phyloP scores from a whole-genome alignment of 768 basidiomycete species.

The Dacryopinax primogenitus region DNA sequence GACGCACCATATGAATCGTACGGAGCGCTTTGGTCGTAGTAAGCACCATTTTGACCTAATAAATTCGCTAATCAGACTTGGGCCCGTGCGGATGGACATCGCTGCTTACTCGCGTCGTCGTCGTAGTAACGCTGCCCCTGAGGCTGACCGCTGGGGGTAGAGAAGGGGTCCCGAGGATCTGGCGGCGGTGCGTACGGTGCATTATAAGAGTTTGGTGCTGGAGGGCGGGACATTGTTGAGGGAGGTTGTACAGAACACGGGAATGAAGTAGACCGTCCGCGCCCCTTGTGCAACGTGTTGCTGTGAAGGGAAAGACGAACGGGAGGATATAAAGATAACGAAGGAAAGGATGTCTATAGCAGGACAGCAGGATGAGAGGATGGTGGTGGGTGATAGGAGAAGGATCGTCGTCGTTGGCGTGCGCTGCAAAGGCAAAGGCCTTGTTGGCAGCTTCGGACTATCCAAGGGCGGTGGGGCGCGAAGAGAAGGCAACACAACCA shows the following conservation, averaged over 20 bases:
- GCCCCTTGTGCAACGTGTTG: neutral
- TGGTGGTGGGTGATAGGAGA: neutral
- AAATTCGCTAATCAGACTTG: neutral
- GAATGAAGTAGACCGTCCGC: neutral
- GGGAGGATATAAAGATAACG: neutral
- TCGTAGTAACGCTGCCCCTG: constrained; percentile 4
- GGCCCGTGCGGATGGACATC: neutral
- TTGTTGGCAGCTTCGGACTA: neutral
- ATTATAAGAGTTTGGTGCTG: neutral
- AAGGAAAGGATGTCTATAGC: neutral
- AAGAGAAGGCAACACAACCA: neutral
- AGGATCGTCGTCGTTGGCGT: no score
- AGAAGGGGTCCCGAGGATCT: neutral
- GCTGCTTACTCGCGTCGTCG: neutral
- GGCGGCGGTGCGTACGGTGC: neutral
- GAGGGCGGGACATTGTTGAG: neutral
- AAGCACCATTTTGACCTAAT: constrained; percentile 35
- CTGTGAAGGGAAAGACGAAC: neutral
- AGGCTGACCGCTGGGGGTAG: neutral
- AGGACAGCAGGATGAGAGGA: neutral
- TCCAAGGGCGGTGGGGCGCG: neutral
- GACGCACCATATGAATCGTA: constrained; percentile 51
- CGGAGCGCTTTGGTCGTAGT: constrained; percentile 44
- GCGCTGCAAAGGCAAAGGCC: constrained; percentile 4
- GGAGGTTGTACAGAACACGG: neutral